These are phyloP conservation scores for Apiotrichum sp. DNA, from an alignment of 1,284 basidiomycete genomes.

Conservation along the genomic window DNA sequence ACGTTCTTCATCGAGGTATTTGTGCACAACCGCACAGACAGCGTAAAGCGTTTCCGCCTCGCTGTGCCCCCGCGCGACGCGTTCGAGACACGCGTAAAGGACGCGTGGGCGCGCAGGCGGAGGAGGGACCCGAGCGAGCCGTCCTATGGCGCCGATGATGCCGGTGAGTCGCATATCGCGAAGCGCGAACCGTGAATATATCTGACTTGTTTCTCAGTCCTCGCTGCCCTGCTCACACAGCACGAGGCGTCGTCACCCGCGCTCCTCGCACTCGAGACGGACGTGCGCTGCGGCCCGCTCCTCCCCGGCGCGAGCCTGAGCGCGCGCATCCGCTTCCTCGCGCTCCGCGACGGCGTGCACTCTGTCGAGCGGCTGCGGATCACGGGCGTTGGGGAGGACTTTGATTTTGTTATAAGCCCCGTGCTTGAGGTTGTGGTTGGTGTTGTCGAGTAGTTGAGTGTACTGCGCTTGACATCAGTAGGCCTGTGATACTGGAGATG, in stretches of 20 bases:
- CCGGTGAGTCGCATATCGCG: conserved; percentile 12
- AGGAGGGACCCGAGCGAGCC: conserved; percentile 16
- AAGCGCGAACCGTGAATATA: too few species aligned
- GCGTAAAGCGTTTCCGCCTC: conserved; percentile 70
- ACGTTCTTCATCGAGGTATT: conserved; percentile 79
- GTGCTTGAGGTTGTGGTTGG: conserved; percentile 18
- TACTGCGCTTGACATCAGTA: neutral
- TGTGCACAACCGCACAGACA: conserved; percentile 75
- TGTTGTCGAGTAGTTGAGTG: neutral
- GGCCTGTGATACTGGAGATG: too few species aligned
- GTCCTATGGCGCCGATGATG: conserved; percentile 25
- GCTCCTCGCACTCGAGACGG: conserved; percentile 69
- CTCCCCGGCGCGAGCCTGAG: conserved; percentile 73
- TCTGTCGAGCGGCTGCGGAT: conserved; percentile 65
- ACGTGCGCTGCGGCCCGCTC: conserved; percentile 73
- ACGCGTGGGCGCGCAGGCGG: conserved; percentile 21
- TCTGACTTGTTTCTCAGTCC: conserved; percentile 24
- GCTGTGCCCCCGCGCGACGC: conserved; percentile 57
- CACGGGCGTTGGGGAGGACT: conserved; percentile 65
- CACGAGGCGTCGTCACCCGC: conserved; percentile 47
- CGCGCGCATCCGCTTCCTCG: conserved; percentile 77
- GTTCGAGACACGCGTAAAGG: conserved; percentile 34
- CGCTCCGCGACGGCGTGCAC: conserved; percentile 71
- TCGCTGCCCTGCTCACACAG: conserved; percentile 23
- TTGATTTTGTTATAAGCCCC: conserved; percentile 53